phyloP scores from a whole-genome alignment of 2,329 filamentous ascomycete species.

The Sphaerostilbella broomeana region DNA sequence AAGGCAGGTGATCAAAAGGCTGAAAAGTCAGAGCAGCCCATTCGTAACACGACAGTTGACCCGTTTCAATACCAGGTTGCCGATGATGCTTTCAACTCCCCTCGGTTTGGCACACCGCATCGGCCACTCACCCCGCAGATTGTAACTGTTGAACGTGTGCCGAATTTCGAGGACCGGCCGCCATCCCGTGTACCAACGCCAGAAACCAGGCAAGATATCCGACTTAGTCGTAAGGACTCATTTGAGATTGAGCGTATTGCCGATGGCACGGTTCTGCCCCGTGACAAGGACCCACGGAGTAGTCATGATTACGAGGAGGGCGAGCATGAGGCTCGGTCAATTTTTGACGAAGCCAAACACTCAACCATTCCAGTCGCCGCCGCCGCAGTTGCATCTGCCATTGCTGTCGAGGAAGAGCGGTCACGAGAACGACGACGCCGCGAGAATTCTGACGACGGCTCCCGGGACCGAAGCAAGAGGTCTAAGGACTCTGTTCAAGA shows the following conservation, averaged over 20 bases:
- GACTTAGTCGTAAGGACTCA: slow-evolving; percentile 44
- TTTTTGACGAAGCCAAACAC: slow-evolving; percentile 40
- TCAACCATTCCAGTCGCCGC: slow-evolving; percentile 43
- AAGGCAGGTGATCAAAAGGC: slow-evolving; percentile 21
- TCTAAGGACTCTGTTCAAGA: slow-evolving; percentile 45
- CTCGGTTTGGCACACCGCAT: slow-evolving; percentile 25
- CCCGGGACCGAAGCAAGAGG: slow-evolving; percentile 26
- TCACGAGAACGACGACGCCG: slow-evolving; percentile 27
- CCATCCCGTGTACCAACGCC: slow-evolving; percentile 22
- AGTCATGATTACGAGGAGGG: slow-evolving; percentile 30
- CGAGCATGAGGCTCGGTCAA: slow-evolving; percentile 37
- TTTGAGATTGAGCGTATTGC: slow-evolving; percentile 37
- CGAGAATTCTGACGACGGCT: slow-evolving; percentile 28
- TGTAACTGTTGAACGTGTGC: slow-evolving; percentile 48
- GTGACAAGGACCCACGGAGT: slow-evolving; percentile 17
- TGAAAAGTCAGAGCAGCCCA: slow-evolving; percentile 19
- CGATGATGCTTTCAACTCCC: slow-evolving; percentile 45
- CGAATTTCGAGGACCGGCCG: slow-evolving; percentile 37
- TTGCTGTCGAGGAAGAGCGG: slow-evolving; percentile 36
- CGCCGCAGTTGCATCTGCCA: slow-evolving; percentile 41
- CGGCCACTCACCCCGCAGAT: slow-evolving; percentile 43
- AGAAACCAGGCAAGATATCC: slow-evolving; percentile 21
- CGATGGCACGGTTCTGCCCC: slow-evolving; percentile 19
- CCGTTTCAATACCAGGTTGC: slow-evolving; percentile 54
- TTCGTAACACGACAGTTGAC: slow-evolving; percentile 36